Evolutionary conservation across 1,139 yeast species (phyloP), one percentile per base, ranked within the genome.

Genomic region (Schwanniomyces etchellsii): DNA sequence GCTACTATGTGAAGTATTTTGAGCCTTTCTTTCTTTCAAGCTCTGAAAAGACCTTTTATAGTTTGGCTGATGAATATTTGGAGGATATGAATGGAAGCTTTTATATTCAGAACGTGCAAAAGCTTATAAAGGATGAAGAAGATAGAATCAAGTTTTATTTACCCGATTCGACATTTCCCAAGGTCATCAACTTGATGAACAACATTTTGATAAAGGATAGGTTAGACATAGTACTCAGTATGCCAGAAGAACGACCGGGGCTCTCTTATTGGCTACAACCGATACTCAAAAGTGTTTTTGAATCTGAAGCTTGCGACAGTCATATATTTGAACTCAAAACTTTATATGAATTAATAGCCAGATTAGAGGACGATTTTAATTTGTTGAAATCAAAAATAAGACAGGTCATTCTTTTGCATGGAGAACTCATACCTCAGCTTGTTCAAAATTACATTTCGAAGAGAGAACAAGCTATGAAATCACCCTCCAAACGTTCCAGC

Each of bases 21-120:
- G 96, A 86, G 44, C 85, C 85, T 0, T 57, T 54, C 30, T 70
- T 85, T 31, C 50, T 84, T 27, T 47, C 64, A 3, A 68, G 67
- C 15, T 74, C 93, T 1, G 71, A 69, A 34, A 52, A 55, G 1
- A 85, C 72, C 48, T 89, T 81, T 48, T 48, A 58, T 14, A 48
- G 48, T 5, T 61, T 75, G 14, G 67, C 81, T 0, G 53, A 47
- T 5, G 70, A 67, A n/a, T 51, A 70, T 22, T 48, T 57, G 11
- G 57, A 58, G 14, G 60, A 66, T 33, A 33, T 41, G 20, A 36
- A 36, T 32, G 83, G 85, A 1, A 48, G 76, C 0, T 57, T 68
- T 3, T 82, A 81, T 44, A 51, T 86, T 27, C 60, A 61, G n/a
- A 71, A 65, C 28, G 64, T 79, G 2, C 57, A 68, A 28, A 63